A percentile compares a stretch with the other conserved stretches of the same genome.
Evolutionary conservation across 1,284 basidiomycete genomes (phyloP).

Genomic region (Pseudozyma tsukubaensis): DNA sequence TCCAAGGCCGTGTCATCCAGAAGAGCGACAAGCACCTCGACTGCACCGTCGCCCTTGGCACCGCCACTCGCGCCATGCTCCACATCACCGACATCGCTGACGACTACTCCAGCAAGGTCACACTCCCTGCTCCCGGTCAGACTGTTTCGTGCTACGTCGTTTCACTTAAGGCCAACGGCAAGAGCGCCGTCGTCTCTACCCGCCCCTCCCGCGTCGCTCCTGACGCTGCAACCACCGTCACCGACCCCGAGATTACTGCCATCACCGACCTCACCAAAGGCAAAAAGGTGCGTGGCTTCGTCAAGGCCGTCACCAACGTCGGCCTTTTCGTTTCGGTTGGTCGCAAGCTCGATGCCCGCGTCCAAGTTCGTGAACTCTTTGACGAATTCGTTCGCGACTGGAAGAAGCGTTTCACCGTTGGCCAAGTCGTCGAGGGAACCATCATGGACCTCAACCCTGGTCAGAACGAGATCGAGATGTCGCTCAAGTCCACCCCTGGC

Average conservation of each 20-base stretch:
- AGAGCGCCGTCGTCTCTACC: conserved; percentile 34
- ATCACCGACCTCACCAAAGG: conserved; percentile 76
- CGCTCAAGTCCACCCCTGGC: conserved; percentile 74
- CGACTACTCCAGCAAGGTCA: conserved; percentile 74
- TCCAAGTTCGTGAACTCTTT: conserved; percentile 88
- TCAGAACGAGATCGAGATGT: conserved; percentile 85
- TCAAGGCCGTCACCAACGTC: conserved; percentile 82
- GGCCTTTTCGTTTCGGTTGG: conserved; percentile 92
- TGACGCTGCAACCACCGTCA: conserved; percentile 14
- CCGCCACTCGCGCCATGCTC: conserved; percentile 46
- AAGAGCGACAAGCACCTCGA: conserved; percentile 48
- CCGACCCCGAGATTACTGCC: conserved; percentile 71
- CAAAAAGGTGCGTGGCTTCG: conserved; percentile 79
- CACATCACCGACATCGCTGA: conserved; percentile 79
- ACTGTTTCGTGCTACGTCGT: conserved; percentile 79
- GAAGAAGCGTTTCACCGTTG: conserved; percentile 82
- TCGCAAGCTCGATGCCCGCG: conserved; percentile 83
- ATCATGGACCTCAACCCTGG: conserved; percentile 78
- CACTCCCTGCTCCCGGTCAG: conserved; percentile 77
- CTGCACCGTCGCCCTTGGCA: conserved; percentile 42
- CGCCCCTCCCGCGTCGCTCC: conserved; percentile 36
- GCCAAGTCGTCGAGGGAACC: conserved; percentile 87
- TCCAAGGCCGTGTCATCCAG: conserved; percentile 44
- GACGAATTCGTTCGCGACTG: conserved; percentile 90
- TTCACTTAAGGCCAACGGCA: conserved; percentile 72